A percentile compares a stretch with the other conserved stretches of the same genome.
Evolutionary conservation across 345 rosid genomes (phyloP).

Genomic region (Populus tremula): DNA sequence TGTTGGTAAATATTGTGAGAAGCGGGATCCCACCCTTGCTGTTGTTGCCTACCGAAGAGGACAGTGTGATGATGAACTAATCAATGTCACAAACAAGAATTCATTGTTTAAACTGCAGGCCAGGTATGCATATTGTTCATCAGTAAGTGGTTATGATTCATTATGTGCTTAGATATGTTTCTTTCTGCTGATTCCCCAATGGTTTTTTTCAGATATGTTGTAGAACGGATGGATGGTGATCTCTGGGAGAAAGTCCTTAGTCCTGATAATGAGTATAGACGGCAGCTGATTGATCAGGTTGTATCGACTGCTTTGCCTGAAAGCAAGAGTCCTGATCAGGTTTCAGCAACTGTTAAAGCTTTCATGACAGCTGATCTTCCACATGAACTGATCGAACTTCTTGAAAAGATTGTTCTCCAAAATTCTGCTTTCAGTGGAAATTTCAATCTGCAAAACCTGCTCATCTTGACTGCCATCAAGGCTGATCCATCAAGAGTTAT

Average conservation of each 20-base stretch:
- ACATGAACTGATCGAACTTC: constrained; percentile 78
- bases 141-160: not conserved
- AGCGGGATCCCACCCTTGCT: constrained; percentile 96
- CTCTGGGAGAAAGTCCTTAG: constrained; percentile 94
- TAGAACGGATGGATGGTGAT: constrained; percentile 92
- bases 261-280: constrained; percentile 70
- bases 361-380: constrained; percentile 84
- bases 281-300: constrained; percentile 95
- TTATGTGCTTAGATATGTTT: constrained; percentile 9
- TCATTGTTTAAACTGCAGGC: constrained; percentile 93
- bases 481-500: constrained; percentile 95
- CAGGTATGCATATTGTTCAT: constrained; percentile 48
- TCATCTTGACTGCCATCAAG: constrained; percentile 91
- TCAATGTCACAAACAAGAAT: constrained; percentile 87
- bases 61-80: constrained; percentile 89
- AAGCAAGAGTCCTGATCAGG: constrained; percentile 89
- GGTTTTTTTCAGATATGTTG: constrained; percentile 65
- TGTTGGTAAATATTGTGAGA: constrained; percentile 97
- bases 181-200: constrained; percentile 21
- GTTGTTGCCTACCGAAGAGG: constrained; percentile 95
- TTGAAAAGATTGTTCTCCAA: constrained; percentile 94
- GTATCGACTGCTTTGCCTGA: constrained; percentile 94
- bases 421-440: constrained; percentile 98
- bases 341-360: constrained; percentile 78
- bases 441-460: constrained; percentile 87